A percentile compares a stretch with the other conserved stretches of the same genome.
phyloP scores from a whole-genome alignment of 805 yeast genomes.

The Ogataea salicorniae region DNA sequence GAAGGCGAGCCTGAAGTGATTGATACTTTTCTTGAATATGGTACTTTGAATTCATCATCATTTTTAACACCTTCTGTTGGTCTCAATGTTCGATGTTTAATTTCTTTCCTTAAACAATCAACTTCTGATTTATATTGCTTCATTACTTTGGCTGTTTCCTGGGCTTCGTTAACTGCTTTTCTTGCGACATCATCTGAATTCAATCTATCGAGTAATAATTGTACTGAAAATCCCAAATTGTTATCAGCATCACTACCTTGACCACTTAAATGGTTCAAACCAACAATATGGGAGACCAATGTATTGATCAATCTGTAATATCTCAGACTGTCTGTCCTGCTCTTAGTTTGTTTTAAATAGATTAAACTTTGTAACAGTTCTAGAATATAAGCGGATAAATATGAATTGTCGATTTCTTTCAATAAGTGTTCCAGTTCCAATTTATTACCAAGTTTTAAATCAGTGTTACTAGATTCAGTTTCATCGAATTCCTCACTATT shows the following conservation, averaged over 20 bases:
- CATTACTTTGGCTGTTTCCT: slow-evolving; percentile 39
- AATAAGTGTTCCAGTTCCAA: slow-evolving; percentile 21
- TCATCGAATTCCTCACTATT: not conserved
- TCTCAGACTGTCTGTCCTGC: slow-evolving; percentile 2
- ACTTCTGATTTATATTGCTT: slow-evolving; percentile 5
- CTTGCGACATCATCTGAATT: slow-evolving; percentile 42
- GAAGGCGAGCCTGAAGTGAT: not conserved
- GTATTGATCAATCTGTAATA: slow-evolving; percentile 7
- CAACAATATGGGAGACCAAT: slow-evolving; percentile 10
- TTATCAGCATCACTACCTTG: slow-evolving; percentile 3
- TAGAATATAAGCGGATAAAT: not conserved
- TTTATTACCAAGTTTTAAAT: not conserved
- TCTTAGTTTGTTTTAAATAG: slow-evolving; percentile 7
- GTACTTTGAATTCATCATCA: not conserved
- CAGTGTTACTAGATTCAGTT: not conserved
- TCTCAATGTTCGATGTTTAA: not conserved
- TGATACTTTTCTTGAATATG: no score
- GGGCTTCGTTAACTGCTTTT: slow-evolving; percentile 55
- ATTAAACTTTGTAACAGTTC: slow-evolving; percentile 10
- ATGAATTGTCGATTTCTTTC: slow-evolving; percentile 18
- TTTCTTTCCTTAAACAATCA: not conserved
- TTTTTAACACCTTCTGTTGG: no score
- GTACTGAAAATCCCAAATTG: slow-evolving; percentile 12
- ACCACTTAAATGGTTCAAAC: slow-evolving; percentile 1
- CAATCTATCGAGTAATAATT: slow-evolving; percentile 15